A percentile compares a stretch with the other conserved stretches of the same genome.
phyloP scores from a whole-genome alignment of 1,284 basidiomycete genomes.

The Cerioporus squamosus region DNA sequence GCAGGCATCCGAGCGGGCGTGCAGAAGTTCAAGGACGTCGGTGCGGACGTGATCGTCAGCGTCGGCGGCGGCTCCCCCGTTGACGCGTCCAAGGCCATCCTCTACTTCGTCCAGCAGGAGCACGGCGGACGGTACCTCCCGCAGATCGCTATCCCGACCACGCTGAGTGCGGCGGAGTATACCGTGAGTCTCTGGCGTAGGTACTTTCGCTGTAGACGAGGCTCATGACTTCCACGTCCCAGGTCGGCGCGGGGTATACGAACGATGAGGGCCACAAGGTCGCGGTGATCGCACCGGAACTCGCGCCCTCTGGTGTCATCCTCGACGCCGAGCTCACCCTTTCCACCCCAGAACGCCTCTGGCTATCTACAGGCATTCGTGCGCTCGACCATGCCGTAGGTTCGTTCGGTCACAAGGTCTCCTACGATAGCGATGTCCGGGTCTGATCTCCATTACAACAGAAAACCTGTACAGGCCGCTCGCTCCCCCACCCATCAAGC shows the following conservation, averaged over 20 bases:
- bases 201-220: not conserved
- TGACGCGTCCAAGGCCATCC: slow-evolving; percentile 76
- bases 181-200: slow-evolving; percentile 41
- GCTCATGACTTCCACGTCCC: not conserved
- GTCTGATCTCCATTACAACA: slow-evolving; percentile 27
- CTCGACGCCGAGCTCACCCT: slow-evolving; percentile 80
- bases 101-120: slow-evolving; percentile 64
- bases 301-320: slow-evolving; percentile 74
- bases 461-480: slow-evolving; percentile 72
- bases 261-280: slow-evolving; percentile 74
- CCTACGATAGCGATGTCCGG: too few species aligned
- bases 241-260: slow-evolving; percentile 75
- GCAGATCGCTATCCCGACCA: slow-evolving; percentile 82
- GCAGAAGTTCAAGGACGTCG: slow-evolving; percentile 53
- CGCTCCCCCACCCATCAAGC: slow-evolving; percentile 62
- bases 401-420: slow-evolving; percentile 17
- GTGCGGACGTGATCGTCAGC: slow-evolving; percentile 71
- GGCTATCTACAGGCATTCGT: slow-evolving; percentile 79
- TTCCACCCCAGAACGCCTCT: slow-evolving; percentile 74
- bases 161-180: slow-evolving; percentile 82
- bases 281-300: slow-evolving; percentile 52
- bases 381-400: slow-evolving; percentile 82
- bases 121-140: slow-evolving; percentile 47
- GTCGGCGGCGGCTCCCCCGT: slow-evolving; percentile 83
- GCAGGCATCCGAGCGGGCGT: slow-evolving; percentile 71